Conservation (phyloP, 2,329 filamentous ascomycete species). For the Chrysosporium queenslandicum region DNA sequence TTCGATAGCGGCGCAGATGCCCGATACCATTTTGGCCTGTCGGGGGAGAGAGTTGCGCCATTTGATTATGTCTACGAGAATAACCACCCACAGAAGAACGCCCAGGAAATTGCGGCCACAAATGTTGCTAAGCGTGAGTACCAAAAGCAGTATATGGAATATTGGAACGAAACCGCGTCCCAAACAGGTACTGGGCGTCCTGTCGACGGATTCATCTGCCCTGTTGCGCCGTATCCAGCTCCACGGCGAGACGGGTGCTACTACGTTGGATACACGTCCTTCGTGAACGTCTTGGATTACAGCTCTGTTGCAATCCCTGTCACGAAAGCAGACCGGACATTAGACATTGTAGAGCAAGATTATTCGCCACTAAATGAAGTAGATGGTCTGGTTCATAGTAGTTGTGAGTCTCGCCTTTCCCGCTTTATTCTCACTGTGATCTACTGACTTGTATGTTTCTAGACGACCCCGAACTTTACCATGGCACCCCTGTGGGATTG, state of each 20-base stretch:
- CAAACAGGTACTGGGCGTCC: constrained; percentile 41
- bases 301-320: constrained; percentile 47
- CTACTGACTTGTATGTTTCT: too few relatives aligned
- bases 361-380: constrained; percentile 34
- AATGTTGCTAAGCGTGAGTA: constrained; percentile 48
- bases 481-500: constrained; percentile 41
- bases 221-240: constrained; percentile 36
- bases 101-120: constrained; percentile 26
- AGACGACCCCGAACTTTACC: constrained; percentile 42
- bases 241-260: constrained; percentile 36
- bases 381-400: constrained; percentile 37
- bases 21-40: constrained; percentile 42
- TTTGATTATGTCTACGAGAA: constrained; percentile 23
- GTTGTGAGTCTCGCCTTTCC: constrained; percentile 35
- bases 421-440: too few relatives aligned
- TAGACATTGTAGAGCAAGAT: constrained; percentile 36
- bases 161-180: constrained; percentile 49
- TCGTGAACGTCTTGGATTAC: constrained; percentile 50
- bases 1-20: constrained; percentile 37
- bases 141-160: constrained; percentile 47
- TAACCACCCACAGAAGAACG: constrained; percentile 37
- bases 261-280: constrained; percentile 38
- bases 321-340: constrained; percentile 42
- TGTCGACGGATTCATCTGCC: constrained; percentile 44
- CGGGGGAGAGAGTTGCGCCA: constrained; percentile 40